Conservation (phyloP, 2,329 filamentous ascomycete genomes). For the Aspergillus flavus region DNA sequence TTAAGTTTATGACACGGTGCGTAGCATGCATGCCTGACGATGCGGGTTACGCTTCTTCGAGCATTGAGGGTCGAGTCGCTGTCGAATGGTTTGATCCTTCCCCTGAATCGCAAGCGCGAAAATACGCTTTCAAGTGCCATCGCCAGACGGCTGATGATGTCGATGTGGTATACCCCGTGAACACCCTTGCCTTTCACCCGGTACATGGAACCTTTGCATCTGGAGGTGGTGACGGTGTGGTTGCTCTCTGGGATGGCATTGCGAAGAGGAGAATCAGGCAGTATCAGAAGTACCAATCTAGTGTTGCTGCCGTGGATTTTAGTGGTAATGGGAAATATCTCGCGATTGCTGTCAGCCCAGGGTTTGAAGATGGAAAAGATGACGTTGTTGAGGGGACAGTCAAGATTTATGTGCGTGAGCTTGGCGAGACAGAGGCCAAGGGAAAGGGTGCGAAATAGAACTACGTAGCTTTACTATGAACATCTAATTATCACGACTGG, state of each 20-base stretch:
- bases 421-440: constrained; percentile 86
- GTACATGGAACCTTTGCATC: constrained; percentile 81
- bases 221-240: constrained; percentile 85
- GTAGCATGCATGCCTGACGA: constrained; percentile 97
- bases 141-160: constrained; percentile 69
- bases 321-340: constrained; percentile 75
- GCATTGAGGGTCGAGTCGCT: constrained; percentile 92
- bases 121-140: constrained; percentile 99
- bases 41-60: constrained; percentile 86
- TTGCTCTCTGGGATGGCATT: constrained; percentile 91
- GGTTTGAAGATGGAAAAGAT: constrained; percentile 85
- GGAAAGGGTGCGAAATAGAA: constrained; percentile 72
- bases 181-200: constrained; percentile 86
- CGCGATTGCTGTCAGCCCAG: constrained; percentile 79
- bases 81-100: constrained; percentile 98
- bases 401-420: constrained; percentile 77
- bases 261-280: constrained; percentile 87
- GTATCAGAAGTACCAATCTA: constrained; percentile 81
- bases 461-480: constrained; percentile 11
- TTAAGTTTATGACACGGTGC: constrained; percentile 94
- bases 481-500: constrained; percentile 18
- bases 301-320: constrained; percentile 76
- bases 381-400: constrained; percentile 72
- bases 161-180: constrained; percentile 89
- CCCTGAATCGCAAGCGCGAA: constrained; percentile 81